Evolutionary conservation across 176 grass and related monocot genomes (phyloP).

Genomic region (Juncus inflexus): DNA sequence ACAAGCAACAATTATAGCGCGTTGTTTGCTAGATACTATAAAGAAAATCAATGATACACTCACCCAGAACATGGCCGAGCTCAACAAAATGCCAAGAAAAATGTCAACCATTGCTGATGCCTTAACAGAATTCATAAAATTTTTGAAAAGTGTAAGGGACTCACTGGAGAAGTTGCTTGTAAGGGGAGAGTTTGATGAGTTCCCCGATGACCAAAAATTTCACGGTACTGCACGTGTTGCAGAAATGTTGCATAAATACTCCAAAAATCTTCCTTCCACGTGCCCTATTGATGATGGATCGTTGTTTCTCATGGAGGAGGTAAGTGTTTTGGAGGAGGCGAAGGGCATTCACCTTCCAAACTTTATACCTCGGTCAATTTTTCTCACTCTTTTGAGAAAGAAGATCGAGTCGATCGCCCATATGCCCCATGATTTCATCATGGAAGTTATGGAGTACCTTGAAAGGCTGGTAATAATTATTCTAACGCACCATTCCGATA

Average conservation of each 20-base stretch:
- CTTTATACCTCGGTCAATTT: slow-evolving; percentile 14
- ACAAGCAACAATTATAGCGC: slow-evolving; percentile 23
- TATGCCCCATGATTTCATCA: neutral
- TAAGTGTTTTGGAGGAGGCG: neutral
- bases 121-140: slow-evolving; percentile 8
- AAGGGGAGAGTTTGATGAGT: slow-evolving; percentile 30
- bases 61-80: neutral
- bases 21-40: slow-evolving; percentile 24
- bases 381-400: slow-evolving; percentile 9
- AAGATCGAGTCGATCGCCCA: slow-evolving; percentile 12
- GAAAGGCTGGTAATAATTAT: neutral
- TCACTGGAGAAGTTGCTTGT: slow-evolving; percentile 22
- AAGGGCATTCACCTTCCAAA: slow-evolving; percentile 21
- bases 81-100: slow-evolving; percentile 25
- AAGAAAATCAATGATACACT: slow-evolving; percentile 33
- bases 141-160: slow-evolving; percentile 11
- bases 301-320: slow-evolving; percentile 31
- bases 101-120: slow-evolving; percentile 15
- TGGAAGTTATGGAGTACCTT: slow-evolving; percentile 10
- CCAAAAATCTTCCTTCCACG: neutral
- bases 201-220: slow-evolving; percentile 6
- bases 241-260: slow-evolving; percentile 19
- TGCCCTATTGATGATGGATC: neutral
- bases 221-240: slow-evolving; percentile 9
- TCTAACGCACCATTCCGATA: neutral